phyloP scores from a whole-genome alignment of 371 early-diverging fungal species.

The Lichtheimia corymbifera region DNA sequence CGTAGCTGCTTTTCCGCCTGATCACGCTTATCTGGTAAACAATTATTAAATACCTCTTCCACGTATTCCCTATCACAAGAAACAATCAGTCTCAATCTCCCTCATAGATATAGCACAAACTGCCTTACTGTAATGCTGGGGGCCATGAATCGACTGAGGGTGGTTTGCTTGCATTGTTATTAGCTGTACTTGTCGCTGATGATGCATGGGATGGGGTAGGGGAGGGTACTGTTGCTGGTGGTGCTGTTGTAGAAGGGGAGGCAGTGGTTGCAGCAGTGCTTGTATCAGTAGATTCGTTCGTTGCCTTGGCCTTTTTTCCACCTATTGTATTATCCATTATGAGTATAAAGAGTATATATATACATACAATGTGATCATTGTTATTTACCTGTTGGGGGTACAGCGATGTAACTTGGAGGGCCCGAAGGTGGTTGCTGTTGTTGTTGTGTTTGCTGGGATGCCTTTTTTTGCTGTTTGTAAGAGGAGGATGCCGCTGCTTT shows the following conservation, averaged over 20 bases:
- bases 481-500: too few relatives aligned
- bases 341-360: not conserved
- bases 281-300: slow-evolving; percentile 9
- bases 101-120: not conserved
- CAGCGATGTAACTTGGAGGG: slow-evolving; percentile 3
- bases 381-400: not conserved
- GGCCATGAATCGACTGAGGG: slow-evolving; percentile 40
- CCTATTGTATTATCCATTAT: not conserved
- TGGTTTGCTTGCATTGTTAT: slow-evolving; percentile 1
- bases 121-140: slow-evolving; percentile 39
- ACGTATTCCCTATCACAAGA: slow-evolving; percentile 56
- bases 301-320: slow-evolving; percentile 2
- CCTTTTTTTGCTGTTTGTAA: not conserved
- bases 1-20: slow-evolving; percentile 57
- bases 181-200: slow-evolving; percentile 1
- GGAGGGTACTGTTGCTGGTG: too few relatives aligned
- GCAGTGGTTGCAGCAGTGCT: slow-evolving; percentile 10
- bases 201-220: not conserved
- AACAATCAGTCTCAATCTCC: not conserved
- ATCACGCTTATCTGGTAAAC: slow-evolving; percentile 51
- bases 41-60: slow-evolving; percentile 56
- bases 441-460: not conserved
- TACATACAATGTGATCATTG: not conserved
- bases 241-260: not conserved
- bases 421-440: not conserved